Conservation (phyloP, 2,329 filamentous ascomycete genomes). For the Myriosclerotinia curreyana region DNA sequence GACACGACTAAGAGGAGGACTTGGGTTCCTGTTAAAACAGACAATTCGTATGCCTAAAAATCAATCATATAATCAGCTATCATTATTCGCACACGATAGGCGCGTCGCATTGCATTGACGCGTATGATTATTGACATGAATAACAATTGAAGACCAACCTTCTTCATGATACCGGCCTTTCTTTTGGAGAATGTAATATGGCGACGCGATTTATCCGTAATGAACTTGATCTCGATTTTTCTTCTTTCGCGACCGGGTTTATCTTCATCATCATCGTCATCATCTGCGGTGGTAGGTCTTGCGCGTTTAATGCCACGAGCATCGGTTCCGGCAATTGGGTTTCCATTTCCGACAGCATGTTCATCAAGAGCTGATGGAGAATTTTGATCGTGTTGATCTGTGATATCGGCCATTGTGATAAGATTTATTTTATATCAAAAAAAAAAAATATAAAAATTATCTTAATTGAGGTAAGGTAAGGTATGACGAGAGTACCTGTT, state of each 20-base stretch:
- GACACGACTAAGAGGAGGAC: slow-evolving; percentile 95
- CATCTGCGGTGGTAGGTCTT: slow-evolving; percentile 78
- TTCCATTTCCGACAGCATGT: slow-evolving; percentile 72
- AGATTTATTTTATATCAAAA: no score
- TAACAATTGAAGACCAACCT: slow-evolving; percentile 60
- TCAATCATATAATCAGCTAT: slow-evolving; percentile 28
- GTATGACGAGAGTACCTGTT: slow-evolving; percentile 41
- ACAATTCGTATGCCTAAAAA: slow-evolving; percentile 86
- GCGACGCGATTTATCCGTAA: slow-evolving; percentile 97
- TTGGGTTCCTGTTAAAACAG: slow-evolving; percentile 95
- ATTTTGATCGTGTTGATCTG: slow-evolving; percentile 72
- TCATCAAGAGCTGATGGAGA: slow-evolving; percentile 74
- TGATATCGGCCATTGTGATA: slow-evolving; percentile 70
- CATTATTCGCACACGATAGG: slow-evolving; percentile 25
- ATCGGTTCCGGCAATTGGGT: slow-evolving; percentile 51
- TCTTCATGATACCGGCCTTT: slow-evolving; percentile 99
- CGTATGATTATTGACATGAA: slow-evolving; percentile 22
- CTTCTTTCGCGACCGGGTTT: slow-evolving; percentile 96
- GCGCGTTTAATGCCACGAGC: slow-evolving; percentile 85
- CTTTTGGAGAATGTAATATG: slow-evolving; percentile 99
- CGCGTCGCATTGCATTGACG: slow-evolving; percentile 30
- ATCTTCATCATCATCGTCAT: slow-evolving; percentile 96
- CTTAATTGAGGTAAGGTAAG: slow-evolving; percentile 30
- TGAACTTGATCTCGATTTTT: slow-evolving; percentile 99
- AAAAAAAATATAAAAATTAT: slow-evolving; percentile 7